Base-by-base conservation (phyloP, 345 rosid species). In the Durio zibethinus region DNA sequence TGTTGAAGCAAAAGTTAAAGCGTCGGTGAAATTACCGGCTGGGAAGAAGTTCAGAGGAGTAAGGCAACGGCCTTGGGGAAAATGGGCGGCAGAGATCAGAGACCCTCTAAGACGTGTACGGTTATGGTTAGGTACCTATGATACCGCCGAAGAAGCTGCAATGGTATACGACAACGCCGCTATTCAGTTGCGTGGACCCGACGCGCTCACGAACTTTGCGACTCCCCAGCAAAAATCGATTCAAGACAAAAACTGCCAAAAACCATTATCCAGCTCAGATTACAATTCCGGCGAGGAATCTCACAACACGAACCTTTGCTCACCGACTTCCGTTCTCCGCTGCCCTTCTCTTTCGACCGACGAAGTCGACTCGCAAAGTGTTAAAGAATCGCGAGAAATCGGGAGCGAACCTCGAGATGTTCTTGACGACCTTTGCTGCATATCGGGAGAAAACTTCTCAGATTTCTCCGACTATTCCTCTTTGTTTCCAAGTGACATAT, bases 21-120 rank as follows among this genome's bases (percentile, higher is more conserved):
- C 11, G 59, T 36, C 70, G 25, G 80, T 36, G 27, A 23, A 27
- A 54, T 33, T 38, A 45, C 74, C 82, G 67, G 79, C 77, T 2
- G 84, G 81, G 71, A 93, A 82, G 85, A 96, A 91, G 82, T 93
- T 85, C 77, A 82, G 98, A 2, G 99, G 99, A 1, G 99, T 96
- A 0, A 81, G 99, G 79, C 99, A 90, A 77, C 81, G 99, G 64
- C 99, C 99, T 0, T 96, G 99, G 99, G 98, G 98, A 1, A 96
- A 91, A 83, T 96, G 99, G 99, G 99, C 99, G 64, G 99, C 99
- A 40, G 99, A 96, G 93, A 96, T 96, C 31, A 91, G 99, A 80
- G 99, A 96, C 70, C 99, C 99, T 0, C 52, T 63, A 4, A 78
- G 83, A 68, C 94, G 98, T 48, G 91, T 87, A 62, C 88, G 99